phyloP scores from a whole-genome alignment of 2,329 filamentous ascomycete genomes.

The Diplodia sapinea region DNA sequence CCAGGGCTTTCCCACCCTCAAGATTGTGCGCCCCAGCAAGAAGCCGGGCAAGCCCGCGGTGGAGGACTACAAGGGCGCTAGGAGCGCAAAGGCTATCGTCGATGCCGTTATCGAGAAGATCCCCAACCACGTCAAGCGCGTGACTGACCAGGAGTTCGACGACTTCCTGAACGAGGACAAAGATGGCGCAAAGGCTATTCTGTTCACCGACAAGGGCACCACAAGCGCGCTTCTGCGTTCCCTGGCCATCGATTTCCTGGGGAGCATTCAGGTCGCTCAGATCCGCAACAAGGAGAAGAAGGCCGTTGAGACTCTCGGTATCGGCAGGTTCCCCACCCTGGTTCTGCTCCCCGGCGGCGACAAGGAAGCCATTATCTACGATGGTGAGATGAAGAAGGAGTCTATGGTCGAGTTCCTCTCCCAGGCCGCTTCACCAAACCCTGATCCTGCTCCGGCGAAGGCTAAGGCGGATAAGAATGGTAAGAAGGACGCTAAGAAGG shows the following conservation, averaged over 20 bases:
- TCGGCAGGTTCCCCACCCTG: constrained; percentile 79
- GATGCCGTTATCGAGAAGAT: constrained; percentile 86
- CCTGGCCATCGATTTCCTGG: constrained; percentile 89
- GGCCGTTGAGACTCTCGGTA: constrained; percentile 73
- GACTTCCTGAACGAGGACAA: constrained; percentile 72
- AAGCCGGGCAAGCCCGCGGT: constrained; percentile 79
- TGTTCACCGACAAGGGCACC: constrained; percentile 93
- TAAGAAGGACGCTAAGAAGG: constrained; percentile 50
- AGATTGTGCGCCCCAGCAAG: constrained; percentile 86
- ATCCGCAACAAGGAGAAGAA: constrained; percentile 79
- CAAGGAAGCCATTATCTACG: constrained; percentile 72
- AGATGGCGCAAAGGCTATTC: constrained; percentile 78
- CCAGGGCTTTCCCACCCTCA: constrained; percentile 93
- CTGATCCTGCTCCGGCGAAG: constrained; percentile 67
- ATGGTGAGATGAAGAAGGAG: constrained; percentile 85
- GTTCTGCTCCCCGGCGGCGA: constrained; percentile 76
- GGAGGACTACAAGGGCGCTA: constrained; percentile 87
- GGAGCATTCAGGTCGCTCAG: constrained; percentile 78
- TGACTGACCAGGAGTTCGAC: constrained; percentile 80
- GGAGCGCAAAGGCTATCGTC: constrained; percentile 84
- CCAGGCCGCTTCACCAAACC: constrained; percentile 78
- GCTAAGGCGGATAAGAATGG: constrained; percentile 54
- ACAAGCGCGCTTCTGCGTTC: constrained; percentile 83
- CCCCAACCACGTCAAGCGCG: constrained; percentile 83
- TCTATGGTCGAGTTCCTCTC: constrained; percentile 82